These are phyloP conservation scores for Cutaneotrichosporon spelunceum DNA, from an alignment of 1,284 basidiomycete species.

Conservation along the genomic window DNA sequence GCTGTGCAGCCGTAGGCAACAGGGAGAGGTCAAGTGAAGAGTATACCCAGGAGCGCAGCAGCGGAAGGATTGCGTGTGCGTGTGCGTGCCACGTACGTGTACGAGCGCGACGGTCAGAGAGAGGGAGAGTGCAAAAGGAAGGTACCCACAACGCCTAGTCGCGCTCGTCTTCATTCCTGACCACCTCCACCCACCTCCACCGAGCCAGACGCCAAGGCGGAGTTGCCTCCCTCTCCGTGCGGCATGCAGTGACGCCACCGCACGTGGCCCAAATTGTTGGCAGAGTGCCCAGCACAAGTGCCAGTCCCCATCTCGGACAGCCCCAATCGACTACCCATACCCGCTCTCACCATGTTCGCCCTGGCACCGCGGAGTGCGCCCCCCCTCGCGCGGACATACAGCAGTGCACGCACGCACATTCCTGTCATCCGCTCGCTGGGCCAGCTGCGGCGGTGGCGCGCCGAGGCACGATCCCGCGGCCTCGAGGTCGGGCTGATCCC, in stretches of 20 bases:
- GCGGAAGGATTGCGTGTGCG: no score
- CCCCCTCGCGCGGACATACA: neutral
- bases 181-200: neutral
- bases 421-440: conserved; percentile 71
- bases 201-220: neutral
- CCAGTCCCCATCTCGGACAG: no score
- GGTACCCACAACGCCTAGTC: no score
- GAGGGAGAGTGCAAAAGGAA: no score
- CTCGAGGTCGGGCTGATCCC: conserved; percentile 85
- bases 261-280: conserved; percentile 1
- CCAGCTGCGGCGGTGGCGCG: conserved; percentile 73
- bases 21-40: no score
- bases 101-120: no score
- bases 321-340: neutral
- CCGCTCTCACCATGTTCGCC: neutral
- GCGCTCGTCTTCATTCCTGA: no score
- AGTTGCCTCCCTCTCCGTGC: neutral
- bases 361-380: neutral
- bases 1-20: neutral
- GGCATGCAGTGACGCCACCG: neutral
- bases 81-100: no score
- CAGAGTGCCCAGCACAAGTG: no score
- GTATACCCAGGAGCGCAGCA: no score
- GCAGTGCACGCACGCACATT: conserved; percentile 50
- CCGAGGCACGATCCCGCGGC: conserved; percentile 59